Base-by-base conservation (phyloP, 1,139 yeast genomes). In the Debaryomycetaceae sp. region DNA sequence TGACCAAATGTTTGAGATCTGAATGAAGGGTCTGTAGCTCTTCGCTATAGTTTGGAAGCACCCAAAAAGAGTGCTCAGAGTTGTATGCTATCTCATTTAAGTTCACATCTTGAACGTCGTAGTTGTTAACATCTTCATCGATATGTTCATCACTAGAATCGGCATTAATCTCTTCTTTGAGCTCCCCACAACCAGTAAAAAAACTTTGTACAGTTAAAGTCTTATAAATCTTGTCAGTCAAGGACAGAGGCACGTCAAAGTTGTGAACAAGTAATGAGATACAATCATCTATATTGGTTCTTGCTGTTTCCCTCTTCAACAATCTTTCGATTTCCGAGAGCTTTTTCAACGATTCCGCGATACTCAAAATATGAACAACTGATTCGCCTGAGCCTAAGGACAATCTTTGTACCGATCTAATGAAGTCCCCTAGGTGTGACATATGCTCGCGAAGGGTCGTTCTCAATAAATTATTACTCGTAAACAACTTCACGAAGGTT, bases 401-500 rank as follows among this genome's bases (percentile, higher is more conserved):
- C 5, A 74, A 55, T 40, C 67, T 57, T 48, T 73, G 78, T 6
- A 70, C 57, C 14, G 68, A 59, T 27, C 79, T 51, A 4, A 68
- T 66, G 45, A 72, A 65, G 49, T 74, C 79, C 1, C 75, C 76
- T 5, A 69, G 43, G 5, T 53, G 53, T 5, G 54, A 50, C 27
- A 74, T 56, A 9, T 56, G 59, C 14, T 48, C 43, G 30, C 71
- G 50, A 7, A 65, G 52, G 7, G 62, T 53, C 0, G 64, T 45
- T 3, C 75, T 63, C 39, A 81, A 59, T 0, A 58, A 52, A 0
- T 62, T 58, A 45, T 80, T 68, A 3, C 66, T 62, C 9, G 71
- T 51, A 51, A 90, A 83, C 11, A 76, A 60, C 8, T 68, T 61
- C 0, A 91, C 95, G 39, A 82, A 69, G 7, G 70, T 68, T 49